These are phyloP conservation scores for Lathyrus sativus DNA, from an alignment of 306 rosid species.

Conservation along the genomic window DNA sequence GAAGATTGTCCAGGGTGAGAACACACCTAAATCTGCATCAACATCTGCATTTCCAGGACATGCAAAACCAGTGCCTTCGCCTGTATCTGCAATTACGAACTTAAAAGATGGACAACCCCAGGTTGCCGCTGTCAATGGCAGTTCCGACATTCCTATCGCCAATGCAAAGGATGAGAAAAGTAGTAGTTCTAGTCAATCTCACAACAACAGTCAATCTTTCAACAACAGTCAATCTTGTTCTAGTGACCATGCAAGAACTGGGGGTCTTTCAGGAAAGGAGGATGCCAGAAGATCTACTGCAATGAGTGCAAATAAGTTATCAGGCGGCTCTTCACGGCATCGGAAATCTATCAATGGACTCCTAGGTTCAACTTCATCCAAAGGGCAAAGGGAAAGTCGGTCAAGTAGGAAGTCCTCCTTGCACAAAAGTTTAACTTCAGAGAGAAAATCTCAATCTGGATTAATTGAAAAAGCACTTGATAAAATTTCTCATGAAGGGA, in stretches of 20 bases:
- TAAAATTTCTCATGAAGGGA: conserved; percentile 50
- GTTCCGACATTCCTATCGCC: conserved; percentile 58
- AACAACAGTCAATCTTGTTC: conserved; percentile 26
- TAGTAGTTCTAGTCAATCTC: conserved; percentile 88
- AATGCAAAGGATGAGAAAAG: conserved; percentile 84
- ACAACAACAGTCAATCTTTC: conserved; percentile 64
- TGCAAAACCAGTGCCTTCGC: conserved; percentile 43
- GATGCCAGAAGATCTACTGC: conserved; percentile 81
- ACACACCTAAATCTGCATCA: conserved; percentile 50
- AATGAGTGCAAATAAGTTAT: conserved; percentile 59
- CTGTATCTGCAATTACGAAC: conserved; percentile 42
- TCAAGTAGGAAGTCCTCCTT: conserved; percentile 53
- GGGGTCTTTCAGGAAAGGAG: conserved; percentile 60
- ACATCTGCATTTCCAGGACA: conserved; percentile 57
- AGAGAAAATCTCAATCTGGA: conserved; percentile 44
- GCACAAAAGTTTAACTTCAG: conserved; percentile 42
- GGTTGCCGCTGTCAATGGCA: conserved; percentile 44
- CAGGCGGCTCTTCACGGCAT: conserved; percentile 66
- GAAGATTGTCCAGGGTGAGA: conserved; percentile 59
- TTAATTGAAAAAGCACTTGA: conserved; percentile 57
- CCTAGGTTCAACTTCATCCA: conserved; percentile 50
- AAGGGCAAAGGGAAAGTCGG: conserved; percentile 53
- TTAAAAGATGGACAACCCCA: conserved; percentile 52
- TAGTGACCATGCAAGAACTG: conserved; percentile 72
- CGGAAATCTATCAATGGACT: conserved; percentile 65